Percentiles rank a stretch among this genome's conserved stretches.
These are phyloP conservation scores for Cutaneotrichosporon cyanovorans DNA, from an alignment of 1,284 basidiomycete species.

Conservation along the genomic window DNA sequence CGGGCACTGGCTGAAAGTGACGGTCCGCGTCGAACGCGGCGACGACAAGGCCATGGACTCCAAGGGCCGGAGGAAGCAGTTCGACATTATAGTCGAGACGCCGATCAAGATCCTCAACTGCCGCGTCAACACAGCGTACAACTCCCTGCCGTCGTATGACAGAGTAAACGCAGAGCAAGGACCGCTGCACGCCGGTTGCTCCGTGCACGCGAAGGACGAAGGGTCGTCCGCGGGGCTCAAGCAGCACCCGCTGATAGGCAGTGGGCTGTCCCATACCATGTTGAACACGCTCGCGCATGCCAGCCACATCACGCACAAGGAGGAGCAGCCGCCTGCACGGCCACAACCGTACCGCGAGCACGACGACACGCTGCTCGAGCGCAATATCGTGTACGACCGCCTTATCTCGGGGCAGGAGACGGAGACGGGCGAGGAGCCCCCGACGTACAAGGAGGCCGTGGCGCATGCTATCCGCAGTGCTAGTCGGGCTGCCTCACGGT, in stretches of 20 bases:
- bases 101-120: conserved; percentile 51
- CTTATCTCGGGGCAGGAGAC: conserved; percentile 59
- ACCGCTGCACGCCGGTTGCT: conserved; percentile 21
- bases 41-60: conserved; percentile 60
- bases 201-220: conserved; percentile 22
- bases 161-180: conserved; percentile 3
- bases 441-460: conserved; percentile 52
- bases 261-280: neutral
- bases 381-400: conserved; percentile 48
- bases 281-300: neutral
- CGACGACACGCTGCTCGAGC: conserved; percentile 41
- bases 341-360: neutral
- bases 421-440: conserved; percentile 58
- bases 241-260: conserved; percentile 1
- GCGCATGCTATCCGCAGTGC: conserved; percentile 19
- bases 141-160: conserved; percentile 57
- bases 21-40: conserved; percentile 75
- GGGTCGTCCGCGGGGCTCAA: neutral
- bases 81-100: conserved; percentile 74
- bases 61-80: conserved; percentile 65
- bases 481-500: conserved; percentile 3
- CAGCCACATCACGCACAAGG: neutral
- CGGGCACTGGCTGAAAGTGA: conserved; percentile 70
- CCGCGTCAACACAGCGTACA: conserved; percentile 69
- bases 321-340: neutral